Conservation (phyloP, 2,329 filamentous ascomycete genomes). For the Chrysosporium queenslandicum region DNA sequence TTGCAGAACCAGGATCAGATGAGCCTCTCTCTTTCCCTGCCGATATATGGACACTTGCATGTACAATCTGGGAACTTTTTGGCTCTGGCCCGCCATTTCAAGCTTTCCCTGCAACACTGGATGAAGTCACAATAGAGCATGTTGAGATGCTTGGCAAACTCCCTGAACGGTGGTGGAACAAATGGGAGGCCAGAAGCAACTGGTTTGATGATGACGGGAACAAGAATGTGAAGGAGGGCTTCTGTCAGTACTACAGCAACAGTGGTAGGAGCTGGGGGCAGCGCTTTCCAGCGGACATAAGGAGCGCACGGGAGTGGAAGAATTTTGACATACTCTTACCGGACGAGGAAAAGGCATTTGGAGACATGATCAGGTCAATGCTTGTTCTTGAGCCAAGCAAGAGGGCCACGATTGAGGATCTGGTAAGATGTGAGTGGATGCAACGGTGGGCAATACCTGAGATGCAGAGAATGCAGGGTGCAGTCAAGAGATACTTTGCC, state of each 20-base stretch:
- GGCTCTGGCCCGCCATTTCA: constrained; percentile 20
- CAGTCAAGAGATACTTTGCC: too few relatives aligned
- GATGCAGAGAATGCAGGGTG: constrained; percentile 1
- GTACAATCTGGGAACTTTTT: constrained; percentile 29
- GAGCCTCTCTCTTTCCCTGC: constrained; percentile 24
- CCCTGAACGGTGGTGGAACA: constrained; percentile 19
- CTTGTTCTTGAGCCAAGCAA: constrained; percentile 17
- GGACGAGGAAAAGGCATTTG: constrained; percentile 16
- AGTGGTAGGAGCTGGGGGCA: neutral
- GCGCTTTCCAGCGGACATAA: constrained; percentile 11
- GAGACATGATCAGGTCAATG: constrained; percentile 17
- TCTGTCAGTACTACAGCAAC: neutral
- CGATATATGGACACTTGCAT: constrained; percentile 32
- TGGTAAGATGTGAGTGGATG: constrained; percentile 20
- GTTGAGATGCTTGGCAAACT: constrained; percentile 23
- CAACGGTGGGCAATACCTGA: constrained; percentile 16
- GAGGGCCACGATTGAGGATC: constrained; percentile 17
- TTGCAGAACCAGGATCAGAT: neutral
- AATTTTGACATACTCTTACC: constrained; percentile 6
- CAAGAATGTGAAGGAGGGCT: constrained; percentile 11
- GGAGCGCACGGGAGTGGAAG: neutral
- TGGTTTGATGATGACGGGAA: constrained; percentile 15
- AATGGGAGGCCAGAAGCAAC: constrained; percentile 3
- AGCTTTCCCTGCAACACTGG: constrained; percentile 18
- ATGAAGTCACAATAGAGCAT: constrained; percentile 22